Evolutionary conservation across 257 asterid genomes (phyloP), one percentile per base, ranked within the genome.

Genomic region (Solanum megistacrolobum): DNA sequence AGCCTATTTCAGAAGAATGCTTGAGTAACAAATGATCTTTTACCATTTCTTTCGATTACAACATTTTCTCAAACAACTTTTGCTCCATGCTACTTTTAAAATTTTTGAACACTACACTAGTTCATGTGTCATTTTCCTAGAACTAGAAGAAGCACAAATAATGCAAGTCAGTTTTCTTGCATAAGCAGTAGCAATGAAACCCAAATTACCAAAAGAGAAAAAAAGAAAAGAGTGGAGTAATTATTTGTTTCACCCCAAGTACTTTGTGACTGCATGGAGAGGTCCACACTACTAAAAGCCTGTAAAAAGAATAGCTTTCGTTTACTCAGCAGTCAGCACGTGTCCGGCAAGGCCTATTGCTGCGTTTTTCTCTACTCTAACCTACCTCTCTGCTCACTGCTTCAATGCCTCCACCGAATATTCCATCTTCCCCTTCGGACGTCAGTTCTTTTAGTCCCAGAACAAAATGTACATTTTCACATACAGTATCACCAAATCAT

Each of bases 331-430:
- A 85, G 75, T 69, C 69, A 83, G 81, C 94, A 90, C 92, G 91
- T 89, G 92, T 88, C 89, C 92, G 90, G 92, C 93, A 93, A 92
- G 91, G 87, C 85, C 93, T 58, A n/a, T 9, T 27, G 27, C 85
- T 46, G 36, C 62, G 25, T 78, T 41, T 76, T 39, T 71, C 39
- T 78, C 27, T 27, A 81, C 27, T 81, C 39, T 79, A 41, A 25
- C 85, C 39, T 75, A 39, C 9, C 29, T 75, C 34, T 2, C 48
- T 9, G 83, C 52, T 21, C 27, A 32, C 12, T 72, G 27, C 25
- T 72, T 34, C 43, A 74, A n/a, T n/a, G 83, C 55, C 29, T 46
- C 6, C 39, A 46, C 68, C 66, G n/a, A 81, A 81, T 81, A 81
- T 81, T 81, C 85, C 38, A 81, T 25, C n/a, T n/a, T 43, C 34